Evolutionary conservation across 2,329 filamentous ascomycete genomes (phyloP).

Genomic region (Rutstroemia sp.): DNA sequence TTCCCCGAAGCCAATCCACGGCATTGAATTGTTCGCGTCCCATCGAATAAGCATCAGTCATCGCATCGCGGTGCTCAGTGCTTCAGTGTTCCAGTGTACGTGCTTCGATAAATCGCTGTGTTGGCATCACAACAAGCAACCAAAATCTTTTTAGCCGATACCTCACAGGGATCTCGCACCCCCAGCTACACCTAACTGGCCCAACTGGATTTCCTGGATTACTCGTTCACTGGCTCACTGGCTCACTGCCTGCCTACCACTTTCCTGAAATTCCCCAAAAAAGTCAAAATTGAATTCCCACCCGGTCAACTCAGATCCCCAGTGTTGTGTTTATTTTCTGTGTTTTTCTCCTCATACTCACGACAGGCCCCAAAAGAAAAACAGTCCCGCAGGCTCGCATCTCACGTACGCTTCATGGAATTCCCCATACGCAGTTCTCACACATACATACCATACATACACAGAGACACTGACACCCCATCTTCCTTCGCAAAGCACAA

Average conservation of each 20-base stretch:
- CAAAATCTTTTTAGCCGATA: constrained; percentile 9
- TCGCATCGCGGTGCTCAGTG: not conserved
- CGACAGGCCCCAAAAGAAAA: not conserved
- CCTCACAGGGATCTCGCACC: constrained; percentile 2
- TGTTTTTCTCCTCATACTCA: too few species aligned
- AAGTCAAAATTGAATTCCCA: too few species aligned
- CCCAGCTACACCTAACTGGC: not conserved
- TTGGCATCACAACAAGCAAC: constrained; percentile 21
- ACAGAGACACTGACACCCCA: too few species aligned
- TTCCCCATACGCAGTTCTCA: too few species aligned
- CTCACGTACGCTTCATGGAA: not conserved
- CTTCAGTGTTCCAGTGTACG: not conserved
- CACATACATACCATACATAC: too few species aligned
- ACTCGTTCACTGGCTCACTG: too few species aligned
- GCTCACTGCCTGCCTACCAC: too few species aligned
- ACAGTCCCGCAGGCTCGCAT: constrained; percentile 5
- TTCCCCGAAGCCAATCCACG: not conserved
- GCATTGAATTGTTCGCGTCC: constrained; percentile 12
- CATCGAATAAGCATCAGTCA: constrained; percentile 16
- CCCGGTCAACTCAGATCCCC: too few species aligned
- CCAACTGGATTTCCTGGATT: not conserved
- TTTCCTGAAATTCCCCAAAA: too few species aligned
- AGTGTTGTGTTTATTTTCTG: too few species aligned
- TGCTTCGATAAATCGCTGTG: constrained; percentile 12
- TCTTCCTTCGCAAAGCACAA: too few species aligned